phyloP scores from a whole-genome alignment of 139 green algal genomes.

The Chlamydomonas sp. region DNA sequence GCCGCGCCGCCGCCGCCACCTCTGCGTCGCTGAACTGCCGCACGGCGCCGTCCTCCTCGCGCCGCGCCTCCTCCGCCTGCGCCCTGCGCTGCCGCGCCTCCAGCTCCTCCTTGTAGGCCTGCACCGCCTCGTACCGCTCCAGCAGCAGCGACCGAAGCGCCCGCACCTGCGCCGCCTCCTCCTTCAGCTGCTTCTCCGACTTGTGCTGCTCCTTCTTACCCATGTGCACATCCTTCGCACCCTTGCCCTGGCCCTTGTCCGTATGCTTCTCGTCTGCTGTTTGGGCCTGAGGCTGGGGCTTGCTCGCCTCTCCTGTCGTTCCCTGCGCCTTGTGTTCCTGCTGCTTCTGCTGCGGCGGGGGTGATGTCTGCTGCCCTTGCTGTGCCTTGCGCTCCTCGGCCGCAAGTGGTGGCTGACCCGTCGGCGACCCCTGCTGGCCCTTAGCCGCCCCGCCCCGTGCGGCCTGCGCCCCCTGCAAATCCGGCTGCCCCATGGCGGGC shows the following conservation, averaged over 20 bases:
- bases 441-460: not conserved
- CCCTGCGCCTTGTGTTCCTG: not conserved
- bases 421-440: not conserved
- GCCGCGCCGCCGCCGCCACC: not conserved
- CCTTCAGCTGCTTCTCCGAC: not conserved
- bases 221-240: not conserved
- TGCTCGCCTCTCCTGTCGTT: too few species aligned
- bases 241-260: too few species aligned
- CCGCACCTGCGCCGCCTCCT: conserved; percentile 12
- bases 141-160: conserved; percentile 26
- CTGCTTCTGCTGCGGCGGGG: not conserved
- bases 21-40: not conserved
- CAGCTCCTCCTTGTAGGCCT: not conserved
- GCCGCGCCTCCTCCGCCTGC: not conserved
- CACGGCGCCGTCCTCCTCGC: not conserved
- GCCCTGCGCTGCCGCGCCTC: not conserved
- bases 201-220: not conserved
- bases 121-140: conserved; percentile 28
- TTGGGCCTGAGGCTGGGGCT: too few species aligned
- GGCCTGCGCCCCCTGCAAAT: not conserved
- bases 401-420: not conserved
- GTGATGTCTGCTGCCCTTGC: not conserved
- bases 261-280: too few species aligned
- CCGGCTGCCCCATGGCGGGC: not conserved
- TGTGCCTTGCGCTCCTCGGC: not conserved